Percentiles rank a stretch among this genome's conserved stretches.
Evolutionary conservation across 148 eudicot species (phyloP).

Genomic region (Limonium bicolor): DNA sequence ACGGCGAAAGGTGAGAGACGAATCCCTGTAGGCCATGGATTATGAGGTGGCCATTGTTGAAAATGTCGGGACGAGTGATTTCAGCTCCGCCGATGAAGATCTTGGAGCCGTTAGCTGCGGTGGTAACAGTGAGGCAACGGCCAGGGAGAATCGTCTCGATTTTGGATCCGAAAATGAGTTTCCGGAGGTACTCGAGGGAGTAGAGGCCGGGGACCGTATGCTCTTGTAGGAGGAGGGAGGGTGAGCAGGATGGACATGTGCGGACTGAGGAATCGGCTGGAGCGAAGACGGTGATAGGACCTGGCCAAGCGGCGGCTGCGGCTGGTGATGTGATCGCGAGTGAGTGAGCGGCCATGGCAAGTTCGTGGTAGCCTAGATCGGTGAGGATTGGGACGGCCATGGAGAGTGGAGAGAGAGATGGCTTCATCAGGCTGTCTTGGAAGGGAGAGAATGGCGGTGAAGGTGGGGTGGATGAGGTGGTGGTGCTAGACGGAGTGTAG

Average conservation of each 20-base stretch:
- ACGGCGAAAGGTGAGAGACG: slow-evolving; percentile 55
- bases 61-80: slow-evolving; percentile 39
- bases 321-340: slow-evolving; percentile 26
- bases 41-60: slow-evolving; percentile 25
- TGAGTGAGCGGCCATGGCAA: slow-evolving; percentile 21
- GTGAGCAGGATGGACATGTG: slow-evolving; percentile 53
- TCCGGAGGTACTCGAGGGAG: slow-evolving; percentile 31
- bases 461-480: not conserved
- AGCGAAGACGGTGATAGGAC: slow-evolving; percentile 62
- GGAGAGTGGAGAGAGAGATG: slow-evolving; percentile 11
- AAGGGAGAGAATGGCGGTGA: slow-evolving; percentile 7
- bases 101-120: slow-evolving; percentile 12
- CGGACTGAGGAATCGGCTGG: slow-evolving; percentile 46
- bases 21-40: slow-evolving; percentile 59
- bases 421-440: not conserved
- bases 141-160: slow-evolving; percentile 57
- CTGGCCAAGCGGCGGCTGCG: slow-evolving; percentile 20
- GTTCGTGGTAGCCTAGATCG: slow-evolving; percentile 45
- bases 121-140: slow-evolving; percentile 45
- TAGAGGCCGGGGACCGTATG: slow-evolving; percentile 62
- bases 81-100: slow-evolving; percentile 47
- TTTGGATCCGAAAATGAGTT: slow-evolving; percentile 42
- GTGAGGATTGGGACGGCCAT: slow-evolving; percentile 29
- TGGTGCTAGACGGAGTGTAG: not conserved
- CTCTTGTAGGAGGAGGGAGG: slow-evolving; percentile 53